These are phyloP conservation scores for Ascochyta pisi DNA, from an alignment of 2,329 filamentous ascomycete species.

Conservation along the genomic window DNA sequence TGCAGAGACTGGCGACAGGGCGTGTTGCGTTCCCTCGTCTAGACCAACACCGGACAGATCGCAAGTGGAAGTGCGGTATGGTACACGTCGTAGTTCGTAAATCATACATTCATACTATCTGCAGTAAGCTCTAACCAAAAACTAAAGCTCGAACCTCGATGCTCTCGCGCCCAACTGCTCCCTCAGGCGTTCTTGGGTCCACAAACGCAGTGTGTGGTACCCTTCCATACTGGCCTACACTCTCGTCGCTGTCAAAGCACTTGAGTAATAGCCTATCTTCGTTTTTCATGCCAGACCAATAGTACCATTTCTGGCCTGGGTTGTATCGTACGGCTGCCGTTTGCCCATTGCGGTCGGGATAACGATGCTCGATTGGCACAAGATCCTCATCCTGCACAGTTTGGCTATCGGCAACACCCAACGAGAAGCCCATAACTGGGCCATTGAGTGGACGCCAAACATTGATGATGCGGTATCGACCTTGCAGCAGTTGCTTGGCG, in stretches of 20 bases:
- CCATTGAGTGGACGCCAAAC: conserved; percentile 76
- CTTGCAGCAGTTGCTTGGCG: conserved; percentile 69
- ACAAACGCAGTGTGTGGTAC: conserved; percentile 67
- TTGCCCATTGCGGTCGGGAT: conserved; percentile 73
- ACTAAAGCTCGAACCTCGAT: conserved; percentile 89
- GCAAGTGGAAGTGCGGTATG: neutral
- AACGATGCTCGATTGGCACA: conserved; percentile 75
- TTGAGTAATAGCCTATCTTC: conserved; percentile 77
- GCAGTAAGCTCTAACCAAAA: conserved; percentile 62
- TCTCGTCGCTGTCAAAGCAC: conserved; percentile 73
- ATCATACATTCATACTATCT: neutral
- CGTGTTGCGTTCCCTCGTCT: too few species aligned
- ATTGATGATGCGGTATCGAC: conserved; percentile 83
- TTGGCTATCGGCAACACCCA: conserved; percentile 64
- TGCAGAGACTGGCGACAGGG: too few species aligned
- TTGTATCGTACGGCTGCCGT: conserved; percentile 73
- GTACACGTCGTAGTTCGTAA: neutral
- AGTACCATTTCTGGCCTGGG: conserved; percentile 74
- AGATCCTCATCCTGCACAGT: conserved; percentile 68
- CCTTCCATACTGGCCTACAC: conserved; percentile 38
- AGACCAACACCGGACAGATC: neutral
- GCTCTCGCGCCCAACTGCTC: conserved; percentile 78
- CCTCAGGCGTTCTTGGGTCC: conserved; percentile 73
- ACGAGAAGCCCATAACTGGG: conserved; percentile 62
- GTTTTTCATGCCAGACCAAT: conserved; percentile 78